Evolutionary conservation across 2,329 filamentous ascomycete species (phyloP), one percentile per base, ranked within the genome.

Genomic region (Diaporthe amygdali): DNA sequence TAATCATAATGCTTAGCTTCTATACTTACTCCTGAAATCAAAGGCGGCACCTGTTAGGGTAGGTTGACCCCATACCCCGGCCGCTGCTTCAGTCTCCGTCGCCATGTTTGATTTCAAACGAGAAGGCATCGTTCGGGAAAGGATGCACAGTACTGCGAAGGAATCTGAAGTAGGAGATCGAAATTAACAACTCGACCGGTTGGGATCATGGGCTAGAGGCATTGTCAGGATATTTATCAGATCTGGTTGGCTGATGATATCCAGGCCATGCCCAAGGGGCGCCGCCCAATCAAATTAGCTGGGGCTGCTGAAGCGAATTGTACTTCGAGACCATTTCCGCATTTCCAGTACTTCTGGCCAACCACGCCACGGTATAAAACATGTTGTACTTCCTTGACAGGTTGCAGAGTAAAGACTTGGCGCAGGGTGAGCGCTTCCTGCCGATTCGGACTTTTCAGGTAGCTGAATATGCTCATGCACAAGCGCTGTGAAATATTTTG

Each of bases 21-120:
- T 5, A 5, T 30, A 5, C 56, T 54, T 47, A 71, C 70, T 71
- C 66, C 66, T 71, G 66, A 71, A 69, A 41, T 71, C 70, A 27
- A 56, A 69, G 7, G 70, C 66, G 9, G 66, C 54, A 17, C 70
- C 70, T 12, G 70, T 71, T 17, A 39, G 37, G 6, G 56, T 49
- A 2, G 70, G 70, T 12, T 27, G 55, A 8, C 70, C 70, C 70
- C 70, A 71, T 32, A 64, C 34, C 1, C 17, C 25, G 8, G n/a
- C 14, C 2, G 49, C 8, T 27, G 14, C 14, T 12, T 37, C 20
- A 10, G 27, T 15, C 2, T 68, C 27, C 14, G 2, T 32, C 3
- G 9, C 2, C 59, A 63, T 63, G 7, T 5, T 41, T 34, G 1
- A 15, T 2, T 17, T 8, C 12, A 39, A 14, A 8, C 5, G 5